phyloP scores from a whole-genome alignment of 75 land plant species.

The Cryptomeria japonica region DNA sequence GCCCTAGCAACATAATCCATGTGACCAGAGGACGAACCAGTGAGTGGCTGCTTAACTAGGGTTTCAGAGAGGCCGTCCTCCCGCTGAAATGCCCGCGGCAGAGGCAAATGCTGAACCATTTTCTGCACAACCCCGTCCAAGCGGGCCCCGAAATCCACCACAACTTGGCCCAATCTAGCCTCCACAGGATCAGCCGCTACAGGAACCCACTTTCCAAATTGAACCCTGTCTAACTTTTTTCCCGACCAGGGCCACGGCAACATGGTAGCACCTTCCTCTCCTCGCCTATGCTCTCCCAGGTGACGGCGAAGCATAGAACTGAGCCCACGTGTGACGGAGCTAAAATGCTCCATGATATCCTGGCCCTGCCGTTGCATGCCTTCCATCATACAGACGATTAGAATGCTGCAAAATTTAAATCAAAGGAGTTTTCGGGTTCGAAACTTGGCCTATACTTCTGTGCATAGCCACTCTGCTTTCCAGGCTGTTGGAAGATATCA shows the following conservation, averaged over 20 bases:
- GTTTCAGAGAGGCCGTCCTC: slow-evolving; percentile 20
- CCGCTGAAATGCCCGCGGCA: slow-evolving; percentile 41
- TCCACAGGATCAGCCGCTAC: slow-evolving; percentile 12
- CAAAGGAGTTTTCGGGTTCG: not conserved
- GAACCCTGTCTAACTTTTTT: slow-evolving; percentile 18
- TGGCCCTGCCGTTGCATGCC: slow-evolving; percentile 94
- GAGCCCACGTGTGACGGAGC: slow-evolving; percentile 63
- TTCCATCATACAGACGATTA: slow-evolving; percentile 25
- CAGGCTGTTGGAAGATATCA: not conserved
- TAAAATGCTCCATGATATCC: slow-evolving; percentile 70
- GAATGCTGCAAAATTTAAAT: no score
- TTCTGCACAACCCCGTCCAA: slow-evolving; percentile 74
- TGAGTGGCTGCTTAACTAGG: not conserved
- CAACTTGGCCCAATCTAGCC: slow-evolving; percentile 70
- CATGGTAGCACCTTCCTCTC: slow-evolving; percentile 7
- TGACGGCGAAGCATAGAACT: slow-evolving; percentile 74
- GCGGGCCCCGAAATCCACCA: slow-evolving; percentile 68
- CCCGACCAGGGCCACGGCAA: slow-evolving; percentile 25
- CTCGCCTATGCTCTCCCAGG: slow-evolving; percentile 27
- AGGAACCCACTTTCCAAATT: not conserved
- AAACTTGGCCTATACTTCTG: not conserved
- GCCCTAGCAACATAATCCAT: not conserved
- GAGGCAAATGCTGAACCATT: slow-evolving; percentile 47
- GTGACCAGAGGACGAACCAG: not conserved
- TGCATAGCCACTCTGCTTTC: not conserved